Conservation (phyloP, 2,329 filamentous ascomycete genomes). For the Hawksworthiomyces lignivorus region DNA sequence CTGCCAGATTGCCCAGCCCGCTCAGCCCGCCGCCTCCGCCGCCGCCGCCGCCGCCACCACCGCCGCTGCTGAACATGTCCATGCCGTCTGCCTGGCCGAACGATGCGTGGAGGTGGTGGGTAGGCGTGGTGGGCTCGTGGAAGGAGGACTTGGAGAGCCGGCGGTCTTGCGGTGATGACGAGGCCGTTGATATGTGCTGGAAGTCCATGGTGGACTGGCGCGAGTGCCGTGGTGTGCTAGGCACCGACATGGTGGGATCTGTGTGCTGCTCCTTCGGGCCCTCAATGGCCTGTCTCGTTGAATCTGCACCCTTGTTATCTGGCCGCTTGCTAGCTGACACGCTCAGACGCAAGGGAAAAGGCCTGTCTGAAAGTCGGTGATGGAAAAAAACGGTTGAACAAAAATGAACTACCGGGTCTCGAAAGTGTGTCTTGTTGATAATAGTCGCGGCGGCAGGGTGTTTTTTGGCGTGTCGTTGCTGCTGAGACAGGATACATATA, state of each 20-base stretch:
- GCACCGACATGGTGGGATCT: slow-evolving; percentile 25
- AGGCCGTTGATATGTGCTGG: slow-evolving; percentile 26
- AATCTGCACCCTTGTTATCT: too few relatives aligned
- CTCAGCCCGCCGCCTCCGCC: slow-evolving; percentile 36
- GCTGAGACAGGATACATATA: slow-evolving; percentile 8
- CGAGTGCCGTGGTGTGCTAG: slow-evolving; percentile 52
- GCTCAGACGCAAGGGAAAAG: too few relatives aligned
- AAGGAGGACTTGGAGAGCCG: slow-evolving; percentile 40
- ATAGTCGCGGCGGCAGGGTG: background rate
- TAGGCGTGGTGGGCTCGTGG: slow-evolving; percentile 41
- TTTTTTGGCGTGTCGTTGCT: slow-evolving; percentile 8
- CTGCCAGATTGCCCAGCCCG: slow-evolving; percentile 69
- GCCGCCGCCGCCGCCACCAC: slow-evolving; percentile 19
- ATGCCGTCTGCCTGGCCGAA: slow-evolving; percentile 33
- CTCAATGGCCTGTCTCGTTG: too few relatives aligned
- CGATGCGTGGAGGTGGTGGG: slow-evolving; percentile 32
- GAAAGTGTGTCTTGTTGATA: background rate
- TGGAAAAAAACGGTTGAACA: too few relatives aligned
- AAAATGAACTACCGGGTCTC: too few relatives aligned
- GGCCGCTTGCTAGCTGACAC: too few relatives aligned
- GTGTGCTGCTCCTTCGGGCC: too few relatives aligned
- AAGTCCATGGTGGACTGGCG: slow-evolving; percentile 51
- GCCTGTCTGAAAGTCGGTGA: too few relatives aligned
- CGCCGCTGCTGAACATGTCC: slow-evolving; percentile 26
- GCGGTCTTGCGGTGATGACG: slow-evolving; percentile 37